Percentiles rank a stretch among this genome's conserved stretches.
phyloP scores from a whole-genome alignment of 2,329 filamentous ascomycete species.

The Zasmidium angulare region DNA sequence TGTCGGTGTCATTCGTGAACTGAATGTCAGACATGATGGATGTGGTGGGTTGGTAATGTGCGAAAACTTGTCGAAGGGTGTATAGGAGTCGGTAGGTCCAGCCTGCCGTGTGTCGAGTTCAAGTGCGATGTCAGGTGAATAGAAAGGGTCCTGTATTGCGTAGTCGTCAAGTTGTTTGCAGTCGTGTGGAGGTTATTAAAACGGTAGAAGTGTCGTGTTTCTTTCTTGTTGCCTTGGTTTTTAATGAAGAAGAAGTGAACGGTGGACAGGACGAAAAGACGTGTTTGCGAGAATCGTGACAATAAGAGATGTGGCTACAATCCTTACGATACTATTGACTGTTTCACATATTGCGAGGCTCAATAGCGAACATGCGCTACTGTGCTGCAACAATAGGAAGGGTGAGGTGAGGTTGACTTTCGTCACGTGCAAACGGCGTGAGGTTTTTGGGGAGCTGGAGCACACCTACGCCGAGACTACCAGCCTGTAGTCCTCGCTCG shows the following conservation, averaged over 20 bases:
- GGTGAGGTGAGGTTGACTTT: background rate
- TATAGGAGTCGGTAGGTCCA: no score
- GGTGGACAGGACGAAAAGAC: background rate
- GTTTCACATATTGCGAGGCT: background rate
- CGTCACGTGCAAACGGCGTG: background rate
- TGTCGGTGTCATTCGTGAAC: no score
- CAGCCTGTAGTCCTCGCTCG: no score
- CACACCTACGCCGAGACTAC: no score
- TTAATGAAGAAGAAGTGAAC: background rate
- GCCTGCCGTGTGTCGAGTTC: no score
- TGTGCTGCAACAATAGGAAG: background rate
- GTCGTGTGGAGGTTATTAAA: background rate
- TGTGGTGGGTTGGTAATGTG: no score
- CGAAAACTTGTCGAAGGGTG: no score
- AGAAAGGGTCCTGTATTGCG: no score
- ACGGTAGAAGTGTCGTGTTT: background rate
- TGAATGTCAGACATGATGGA: no score
- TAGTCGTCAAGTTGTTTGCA: no score
- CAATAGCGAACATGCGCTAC: background rate
- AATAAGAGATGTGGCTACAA: background rate
- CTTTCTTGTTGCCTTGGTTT: background rate
- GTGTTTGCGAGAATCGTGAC: background rate
- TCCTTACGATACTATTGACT: background rate
- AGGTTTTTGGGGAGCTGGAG: no score
- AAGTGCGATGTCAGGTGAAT: no score